Percentiles rank a stretch among this genome's conserved stretches.
Conservation (phyloP, 78 protist genomes). For the Polysphondylium violaceum region DNA sequence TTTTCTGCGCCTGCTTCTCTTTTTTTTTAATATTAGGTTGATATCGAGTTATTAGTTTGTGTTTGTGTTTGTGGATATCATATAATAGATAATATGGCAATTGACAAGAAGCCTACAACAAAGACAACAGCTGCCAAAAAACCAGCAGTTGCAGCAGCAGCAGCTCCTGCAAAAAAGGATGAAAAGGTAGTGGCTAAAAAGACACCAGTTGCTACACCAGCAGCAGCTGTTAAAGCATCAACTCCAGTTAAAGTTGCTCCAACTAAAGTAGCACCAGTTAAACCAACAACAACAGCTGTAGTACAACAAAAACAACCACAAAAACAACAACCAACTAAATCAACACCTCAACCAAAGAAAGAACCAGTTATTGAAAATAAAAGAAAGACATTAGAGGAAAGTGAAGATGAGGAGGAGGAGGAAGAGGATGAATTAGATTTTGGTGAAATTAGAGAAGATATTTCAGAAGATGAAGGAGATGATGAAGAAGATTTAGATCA, state of each 20-base stretch:
- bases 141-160: no score
- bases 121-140: no score
- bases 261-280: not conserved
- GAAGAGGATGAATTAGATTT: slow-evolving; percentile 11
- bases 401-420: not conserved
- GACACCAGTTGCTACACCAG: slow-evolving; percentile 9
- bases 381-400: slow-evolving; percentile 14
- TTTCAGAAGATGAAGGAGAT: slow-evolving; percentile 38
- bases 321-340: not conserved
- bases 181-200: not conserved
- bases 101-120: no score
- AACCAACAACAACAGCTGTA: not conserved
- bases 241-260: not conserved
- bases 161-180: no score
- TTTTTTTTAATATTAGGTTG: not conserved
- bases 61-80: not conserved
- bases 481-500: slow-evolving; percentile 36
- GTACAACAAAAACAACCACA: not conserved
- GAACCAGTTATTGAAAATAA: slow-evolving; percentile 11
- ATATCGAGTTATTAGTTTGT: not conserved
- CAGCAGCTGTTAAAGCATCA: not conserved
- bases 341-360: not conserved
- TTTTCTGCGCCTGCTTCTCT: not conserved
- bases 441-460: slow-evolving; percentile 13
- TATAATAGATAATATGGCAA: no score